Conservation (phyloP, 2,329 filamentous ascomycete genomes). For the Rachicladosporium sp. region DNA sequence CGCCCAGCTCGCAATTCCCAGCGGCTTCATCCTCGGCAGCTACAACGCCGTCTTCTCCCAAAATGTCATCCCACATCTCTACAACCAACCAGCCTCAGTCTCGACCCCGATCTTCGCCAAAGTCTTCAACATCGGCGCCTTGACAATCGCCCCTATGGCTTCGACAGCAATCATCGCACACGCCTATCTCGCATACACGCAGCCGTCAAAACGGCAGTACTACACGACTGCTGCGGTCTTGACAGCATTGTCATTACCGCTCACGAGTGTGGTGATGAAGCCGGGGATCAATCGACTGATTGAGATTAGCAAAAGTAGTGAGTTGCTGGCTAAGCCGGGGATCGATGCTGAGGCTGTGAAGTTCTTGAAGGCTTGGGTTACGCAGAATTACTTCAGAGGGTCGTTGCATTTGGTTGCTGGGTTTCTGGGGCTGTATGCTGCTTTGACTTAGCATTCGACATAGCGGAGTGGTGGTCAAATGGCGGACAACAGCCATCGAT, state of each 20-base stretch:
- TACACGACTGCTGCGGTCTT: background rate
- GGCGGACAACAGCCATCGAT: too few relatives aligned
- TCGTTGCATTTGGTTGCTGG: slow-evolving; percentile 25
- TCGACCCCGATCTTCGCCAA: background rate
- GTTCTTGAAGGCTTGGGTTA: background rate
- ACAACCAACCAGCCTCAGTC: background rate
- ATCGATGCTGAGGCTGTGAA: background rate
- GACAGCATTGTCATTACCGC: background rate
- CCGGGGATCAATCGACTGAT: background rate
- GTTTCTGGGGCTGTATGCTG: slow-evolving; percentile 14
- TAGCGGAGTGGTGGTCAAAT: too few relatives aligned
- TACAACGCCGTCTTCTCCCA: background rate
- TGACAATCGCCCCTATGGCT: background rate
- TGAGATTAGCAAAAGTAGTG: background rate
- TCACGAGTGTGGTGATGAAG: background rate
- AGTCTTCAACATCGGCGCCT: background rate
- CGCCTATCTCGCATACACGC: background rate
- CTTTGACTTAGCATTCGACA: slow-evolving; percentile 10
- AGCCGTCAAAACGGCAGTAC: background rate
- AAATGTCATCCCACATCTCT: background rate
- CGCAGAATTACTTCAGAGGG: slow-evolving; percentile 24
- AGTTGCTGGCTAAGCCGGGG: background rate
- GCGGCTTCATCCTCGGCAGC: background rate
- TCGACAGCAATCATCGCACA: background rate
- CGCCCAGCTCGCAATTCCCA: background rate